Evolutionary conservation across 1,284 basidiomycete genomes (phyloP), one percentile per base, ranked within the genome.

Genomic region (Puccinia triticina): DNA sequence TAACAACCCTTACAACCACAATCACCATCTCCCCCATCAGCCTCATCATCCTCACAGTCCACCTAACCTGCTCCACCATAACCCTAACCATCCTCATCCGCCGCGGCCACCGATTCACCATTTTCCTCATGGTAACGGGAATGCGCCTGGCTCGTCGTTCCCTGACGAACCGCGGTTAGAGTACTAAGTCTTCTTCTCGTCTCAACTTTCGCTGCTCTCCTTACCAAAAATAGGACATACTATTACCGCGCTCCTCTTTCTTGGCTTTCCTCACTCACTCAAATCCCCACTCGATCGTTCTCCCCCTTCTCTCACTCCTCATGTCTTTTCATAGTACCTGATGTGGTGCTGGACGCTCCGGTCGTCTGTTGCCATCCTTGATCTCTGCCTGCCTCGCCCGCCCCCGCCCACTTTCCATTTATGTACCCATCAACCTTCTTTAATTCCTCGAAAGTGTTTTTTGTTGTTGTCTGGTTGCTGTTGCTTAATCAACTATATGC

Each of bases 151-250:
- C 23, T n/a, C 32, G 18, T 14, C 32, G 26, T 48, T 34, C 32
- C 14, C 43, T 21, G 69, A 72, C 26, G 69, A 72, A 43, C 29
- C 69, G 32, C 69, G 48, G 3, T 50, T 53, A n/a, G 69, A 72
- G 18, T 74, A 74, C 53, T 74, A 14, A 74, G 34, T 5, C n/a
- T 29, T 26, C 26, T 34, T 16, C 32, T 26, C 11, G 29, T 46
- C 21, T 59, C 3, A 18, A 61, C 32, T 12, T 61, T 61, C 23
- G 59, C 32, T 61, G 11, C 46, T 40, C 23, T 46, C 14, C 23
- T n/a, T 18, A 0, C 26, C 43, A 26, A 29, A 50, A 32, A 50
- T 72, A 72, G n/a, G 5, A 50, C 18, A 5, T 23, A 0, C 29
- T 72, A 29, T 72, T 12, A 69, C 66, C 18, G n/a, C 48, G 46